Evolutionary conservation across 2,329 filamentous ascomycete genomes (phyloP).

Genomic region (Davidsoniella australis): DNA sequence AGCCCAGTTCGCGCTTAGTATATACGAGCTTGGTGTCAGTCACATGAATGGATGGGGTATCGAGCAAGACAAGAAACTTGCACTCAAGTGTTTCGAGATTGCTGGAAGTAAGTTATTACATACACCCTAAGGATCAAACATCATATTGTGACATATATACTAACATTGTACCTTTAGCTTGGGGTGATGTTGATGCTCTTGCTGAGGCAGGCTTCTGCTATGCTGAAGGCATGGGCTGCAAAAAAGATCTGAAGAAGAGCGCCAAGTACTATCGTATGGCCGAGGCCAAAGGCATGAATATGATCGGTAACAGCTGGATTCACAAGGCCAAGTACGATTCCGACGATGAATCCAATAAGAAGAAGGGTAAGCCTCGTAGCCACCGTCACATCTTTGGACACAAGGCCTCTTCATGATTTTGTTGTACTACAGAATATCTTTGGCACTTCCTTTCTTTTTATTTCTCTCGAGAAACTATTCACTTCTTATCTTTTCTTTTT

Average conservation of each 20-base stretch:
- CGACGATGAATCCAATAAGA: constrained; percentile 42
- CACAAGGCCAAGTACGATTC: constrained; percentile 89
- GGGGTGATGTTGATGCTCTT: constrained; percentile 89
- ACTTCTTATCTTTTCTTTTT: constrained; percentile 6
- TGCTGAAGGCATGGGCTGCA: constrained; percentile 79
- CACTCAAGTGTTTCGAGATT: constrained; percentile 87
- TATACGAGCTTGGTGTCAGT: constrained; percentile 90
- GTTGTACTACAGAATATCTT: not conserved
- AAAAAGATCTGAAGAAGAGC: constrained; percentile 90
- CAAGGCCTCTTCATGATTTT: constrained; percentile 18
- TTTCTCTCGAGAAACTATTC: not conserved
- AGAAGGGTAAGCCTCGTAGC: constrained; percentile 59
- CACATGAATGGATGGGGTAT: constrained; percentile 99
- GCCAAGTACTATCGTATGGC: constrained; percentile 81
- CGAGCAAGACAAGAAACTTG: constrained; percentile 74
- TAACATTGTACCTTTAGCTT: constrained; percentile 32
- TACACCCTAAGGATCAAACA: not conserved
- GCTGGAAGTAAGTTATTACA: constrained; percentile 51
- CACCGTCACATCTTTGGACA: constrained; percentile 49
- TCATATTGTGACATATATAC: constrained; percentile 4
- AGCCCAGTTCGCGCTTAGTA: constrained; percentile 84
- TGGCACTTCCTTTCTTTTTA: not conserved
- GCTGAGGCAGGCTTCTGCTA: constrained; percentile 95
- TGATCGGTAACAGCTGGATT: constrained; percentile 98
- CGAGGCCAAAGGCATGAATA: constrained; percentile 84